Evolutionary conservation across 176 grass and related monocot genomes (phyloP), one percentile per base, ranked within the genome.

Genomic region (Chloris gayana): DNA sequence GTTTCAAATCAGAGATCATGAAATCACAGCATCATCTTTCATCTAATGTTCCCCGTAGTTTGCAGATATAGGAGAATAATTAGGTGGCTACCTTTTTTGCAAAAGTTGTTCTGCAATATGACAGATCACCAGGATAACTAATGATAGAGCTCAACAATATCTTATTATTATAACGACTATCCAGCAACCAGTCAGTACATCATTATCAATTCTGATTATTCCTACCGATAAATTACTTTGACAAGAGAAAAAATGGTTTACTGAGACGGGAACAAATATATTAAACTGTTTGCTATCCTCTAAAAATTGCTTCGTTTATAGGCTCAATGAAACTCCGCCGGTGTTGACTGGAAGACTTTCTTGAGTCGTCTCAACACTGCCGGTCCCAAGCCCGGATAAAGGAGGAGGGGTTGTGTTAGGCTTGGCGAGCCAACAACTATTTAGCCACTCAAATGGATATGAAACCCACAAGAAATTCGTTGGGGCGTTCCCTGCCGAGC

Each of bases 11-110:
- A 17, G 25, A 73, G 49, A 58, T 58, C 8, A 73, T 80, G 6
- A 69, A 61, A 37, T 37, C 33, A 75, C 15, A 75, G 44, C 27
- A 74, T 58, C 4, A 3, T 2, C 42, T n/a, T n/a, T n/a, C n/a
- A n/a, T n/a, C n/a, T n/a, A n/a, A 76, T 15, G n/a, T 47, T 58
- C 27, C 38, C 47, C 42, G 4, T 22, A 4, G 26, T 61, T 61
- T 53, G 27, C 73, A 69, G 21, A 47, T 61, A 77, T 19, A 58
- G 37, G 32, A 34, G 37, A 77, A 62, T 33, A 76, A 68, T 15
- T 46, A 84, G 64, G 70, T 26, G 54, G 18, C 4, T 59, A 33
- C n/a, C 47, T 0, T 67, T 22, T 6, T 22, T 22, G 44, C 18
- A 14, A 72, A 19, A 45, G 30, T 25, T 58, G 33, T 67, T 54